Conservation (phyloP, 176 grass and related monocot genomes). For the Rhynchospora pubera region DNA sequence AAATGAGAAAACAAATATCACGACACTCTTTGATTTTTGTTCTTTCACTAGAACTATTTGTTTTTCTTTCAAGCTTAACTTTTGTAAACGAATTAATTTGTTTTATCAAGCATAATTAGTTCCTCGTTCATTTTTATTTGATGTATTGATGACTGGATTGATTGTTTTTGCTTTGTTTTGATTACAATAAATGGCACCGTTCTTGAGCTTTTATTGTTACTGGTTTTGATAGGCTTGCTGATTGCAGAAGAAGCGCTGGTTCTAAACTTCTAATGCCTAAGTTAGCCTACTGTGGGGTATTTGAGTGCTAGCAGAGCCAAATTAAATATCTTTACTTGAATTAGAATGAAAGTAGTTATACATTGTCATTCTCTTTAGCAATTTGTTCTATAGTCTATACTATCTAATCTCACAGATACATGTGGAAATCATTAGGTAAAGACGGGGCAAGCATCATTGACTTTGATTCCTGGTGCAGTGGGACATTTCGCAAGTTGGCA, state of each 20-base stretch:
- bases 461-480: slow-evolving; percentile 35
- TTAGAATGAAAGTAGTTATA: neutral
- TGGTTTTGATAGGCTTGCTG: neutral
- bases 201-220: neutral
- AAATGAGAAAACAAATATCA: too few species aligned
- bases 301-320: neutral
- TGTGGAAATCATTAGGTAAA: neutral
- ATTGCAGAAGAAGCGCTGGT: neutral
- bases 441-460: slow-evolving; percentile 12
- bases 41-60: too few species aligned
- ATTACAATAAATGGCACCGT: neutral
- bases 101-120: too few species aligned
- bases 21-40: too few species aligned
- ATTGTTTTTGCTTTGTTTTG: neutral
- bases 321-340: neutral
- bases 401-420: neutral
- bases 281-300: neutral
- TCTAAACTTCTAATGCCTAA: neutral
- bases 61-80: too few species aligned
- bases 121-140: too few species aligned
- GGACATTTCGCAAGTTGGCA: slow-evolving; percentile 41
- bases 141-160: too few species aligned
- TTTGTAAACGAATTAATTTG: too few species aligned
- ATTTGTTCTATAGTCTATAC: neutral
- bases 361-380: neutral